Evolutionary conservation across 345 rosid genomes (phyloP).

Genomic region (Pelargonium nanum): DNA sequence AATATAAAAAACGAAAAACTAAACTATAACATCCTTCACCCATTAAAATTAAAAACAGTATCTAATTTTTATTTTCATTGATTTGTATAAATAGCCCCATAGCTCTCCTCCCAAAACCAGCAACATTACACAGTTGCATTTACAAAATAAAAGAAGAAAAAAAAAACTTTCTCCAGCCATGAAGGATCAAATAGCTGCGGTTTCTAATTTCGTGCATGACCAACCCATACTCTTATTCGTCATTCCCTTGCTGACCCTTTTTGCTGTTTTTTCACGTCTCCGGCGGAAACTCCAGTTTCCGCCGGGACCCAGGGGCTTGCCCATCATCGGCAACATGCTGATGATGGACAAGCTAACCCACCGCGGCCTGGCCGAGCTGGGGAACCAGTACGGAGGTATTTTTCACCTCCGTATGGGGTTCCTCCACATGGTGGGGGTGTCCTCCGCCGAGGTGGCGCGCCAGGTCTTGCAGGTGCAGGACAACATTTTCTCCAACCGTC

Average conservation of each 20-base stretch:
- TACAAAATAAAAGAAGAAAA: neutral
- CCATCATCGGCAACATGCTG: slow-evolving; percentile 73
- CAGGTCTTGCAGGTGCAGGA: slow-evolving; percentile 89
- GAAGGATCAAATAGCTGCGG: neutral
- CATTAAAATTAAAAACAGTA: too few species aligned
- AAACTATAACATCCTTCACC: too few species aligned
- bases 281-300: slow-evolving; percentile 50
- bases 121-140: neutral
- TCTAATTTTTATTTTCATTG: too few species aligned
- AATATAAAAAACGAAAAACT: neutral
- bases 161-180: neutral
- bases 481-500: slow-evolving; percentile 71
- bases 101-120: neutral
- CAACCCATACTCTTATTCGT: slow-evolving; percentile 14
- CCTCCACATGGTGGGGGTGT: slow-evolving; percentile 58
- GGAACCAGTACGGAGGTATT: slow-evolving; percentile 65
- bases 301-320: slow-evolving; percentile 83
- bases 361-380: slow-evolving; percentile 66
- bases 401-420: slow-evolving; percentile 71
- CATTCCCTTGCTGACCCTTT: slow-evolving; percentile 31
- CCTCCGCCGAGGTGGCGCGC: slow-evolving; percentile 60
- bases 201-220: neutral
- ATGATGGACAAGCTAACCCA: slow-evolving; percentile 93
- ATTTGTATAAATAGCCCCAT: neutral
- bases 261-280: slow-evolving; percentile 23